A percentile compares a stretch with the other conserved stretches of the same genome.
Conservation (phyloP, 2,329 filamentous ascomycete genomes). For the Colletotrichum navitas region DNA sequence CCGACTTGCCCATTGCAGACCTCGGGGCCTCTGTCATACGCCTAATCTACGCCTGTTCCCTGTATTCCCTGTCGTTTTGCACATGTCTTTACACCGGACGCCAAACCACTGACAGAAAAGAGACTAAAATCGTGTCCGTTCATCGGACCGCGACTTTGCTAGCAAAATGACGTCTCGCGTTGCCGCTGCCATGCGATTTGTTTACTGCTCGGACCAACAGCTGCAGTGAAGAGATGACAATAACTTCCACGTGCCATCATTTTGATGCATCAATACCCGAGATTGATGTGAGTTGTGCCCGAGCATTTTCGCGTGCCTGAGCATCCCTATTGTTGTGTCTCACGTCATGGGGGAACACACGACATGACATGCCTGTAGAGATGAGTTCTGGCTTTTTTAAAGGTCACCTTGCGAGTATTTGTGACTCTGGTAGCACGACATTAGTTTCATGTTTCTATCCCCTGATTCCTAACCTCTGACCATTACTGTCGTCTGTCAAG, state of each 20-base stretch:
- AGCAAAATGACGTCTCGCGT: conserved; percentile 8
- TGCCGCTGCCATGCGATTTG: not conserved
- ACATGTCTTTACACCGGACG: conserved; percentile 14
- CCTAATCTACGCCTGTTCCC: conserved; percentile 22
- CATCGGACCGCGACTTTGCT: not conserved
- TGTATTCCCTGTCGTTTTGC: conserved; percentile 34
- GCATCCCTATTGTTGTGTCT: conserved; percentile 11
- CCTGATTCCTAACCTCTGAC: conserved; percentile 25
- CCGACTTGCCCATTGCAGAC: conserved; percentile 39
- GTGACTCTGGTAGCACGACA: conserved; percentile 4
- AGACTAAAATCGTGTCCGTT: conserved; percentile 1
- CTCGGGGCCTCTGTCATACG: conserved; percentile 28
- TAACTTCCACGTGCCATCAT: not conserved
- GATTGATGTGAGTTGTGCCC: not conserved
- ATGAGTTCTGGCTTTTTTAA: not conserved
- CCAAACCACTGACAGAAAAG: not conserved
- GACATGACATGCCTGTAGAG: not conserved
- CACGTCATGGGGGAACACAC: not conserved
- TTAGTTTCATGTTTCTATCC: conserved; percentile 17
- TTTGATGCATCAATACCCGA: not conserved
- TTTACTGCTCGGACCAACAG: not conserved
- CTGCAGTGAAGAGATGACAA: not conserved
- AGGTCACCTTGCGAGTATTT: not conserved
- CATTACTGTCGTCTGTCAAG: conserved; percentile 33
- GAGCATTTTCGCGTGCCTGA: conserved; percentile 1